Evolutionary conservation across 2,329 filamentous ascomycete species (phyloP).

Genomic region (Aspergillus pseudoviridinutans): DNA sequence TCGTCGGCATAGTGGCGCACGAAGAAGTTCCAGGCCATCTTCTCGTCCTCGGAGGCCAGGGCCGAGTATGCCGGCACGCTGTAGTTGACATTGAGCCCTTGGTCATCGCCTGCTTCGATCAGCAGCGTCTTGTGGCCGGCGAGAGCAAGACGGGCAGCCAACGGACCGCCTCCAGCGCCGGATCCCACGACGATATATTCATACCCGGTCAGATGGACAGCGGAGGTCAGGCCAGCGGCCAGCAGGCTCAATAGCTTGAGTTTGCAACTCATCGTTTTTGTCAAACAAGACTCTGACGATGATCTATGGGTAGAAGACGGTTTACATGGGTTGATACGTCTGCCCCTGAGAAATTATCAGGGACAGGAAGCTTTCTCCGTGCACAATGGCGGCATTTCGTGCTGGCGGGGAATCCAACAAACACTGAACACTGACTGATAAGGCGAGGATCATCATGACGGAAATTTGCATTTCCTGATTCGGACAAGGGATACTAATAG

Average conservation of each 20-base stretch:
- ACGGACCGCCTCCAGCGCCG: constrained; percentile 34
- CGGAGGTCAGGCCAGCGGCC: constrained; percentile 6
- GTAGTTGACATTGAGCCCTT: constrained; percentile 27
- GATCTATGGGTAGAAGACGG: too few relatives aligned
- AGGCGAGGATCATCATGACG: too few relatives aligned
- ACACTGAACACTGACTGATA: too few relatives aligned
- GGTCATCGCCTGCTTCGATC: constrained; percentile 38
- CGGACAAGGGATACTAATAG: too few relatives aligned
- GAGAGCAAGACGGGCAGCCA: constrained; percentile 34
- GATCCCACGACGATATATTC: constrained; percentile 40
- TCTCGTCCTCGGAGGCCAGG: constrained; percentile 26
- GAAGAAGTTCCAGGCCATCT: constrained; percentile 33
- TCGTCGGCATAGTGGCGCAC: constrained; percentile 33
- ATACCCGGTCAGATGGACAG: constrained; percentile 26
- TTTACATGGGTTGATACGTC: too few relatives aligned
- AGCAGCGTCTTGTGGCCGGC: constrained; percentile 34
- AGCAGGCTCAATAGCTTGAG: not conserved
- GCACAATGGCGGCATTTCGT: too few relatives aligned
- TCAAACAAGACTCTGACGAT: not conserved
- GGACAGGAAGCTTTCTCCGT: too few relatives aligned
- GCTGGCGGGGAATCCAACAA: too few relatives aligned
- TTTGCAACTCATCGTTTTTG: not conserved
- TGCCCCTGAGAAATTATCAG: too few relatives aligned
- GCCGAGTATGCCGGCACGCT: constrained; percentile 27
- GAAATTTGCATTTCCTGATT: too few relatives aligned